phyloP scores from a whole-genome alignment of 2,329 filamentous ascomycete genomes.

The Teratosphaeria viscida region DNA sequence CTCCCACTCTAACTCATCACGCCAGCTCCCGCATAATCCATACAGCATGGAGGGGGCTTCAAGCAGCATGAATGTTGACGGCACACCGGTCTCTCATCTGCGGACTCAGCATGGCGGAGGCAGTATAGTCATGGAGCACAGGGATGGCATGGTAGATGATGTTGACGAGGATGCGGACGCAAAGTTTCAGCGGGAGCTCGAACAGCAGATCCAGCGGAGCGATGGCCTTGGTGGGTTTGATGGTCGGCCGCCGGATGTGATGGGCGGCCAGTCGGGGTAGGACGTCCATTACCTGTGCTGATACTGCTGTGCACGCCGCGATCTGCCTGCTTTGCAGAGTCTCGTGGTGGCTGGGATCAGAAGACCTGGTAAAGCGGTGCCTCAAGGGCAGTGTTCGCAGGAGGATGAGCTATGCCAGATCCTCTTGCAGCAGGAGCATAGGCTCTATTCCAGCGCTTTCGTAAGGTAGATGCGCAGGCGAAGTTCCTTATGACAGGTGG shows the following conservation, averaged over 20 bases:
- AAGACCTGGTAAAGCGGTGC: too few species aligned
- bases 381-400: too few species aligned
- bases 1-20: background rate
- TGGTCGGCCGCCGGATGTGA: background rate
- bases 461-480: too few species aligned
- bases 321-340: too few species aligned
- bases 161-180: conserved; percentile 2
- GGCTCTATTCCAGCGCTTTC: background rate
- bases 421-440: background rate
- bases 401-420: too few species aligned
- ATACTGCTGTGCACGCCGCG: background rate
- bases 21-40: background rate
- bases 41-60: background rate
- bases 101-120: background rate
- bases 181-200: background rate
- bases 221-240: background rate
- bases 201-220: background rate
- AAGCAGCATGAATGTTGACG: background rate
- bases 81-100: background rate
- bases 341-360: too few species aligned
- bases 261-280: background rate
- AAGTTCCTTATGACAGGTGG: too few species aligned
- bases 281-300: background rate
- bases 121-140: conserved; percentile 1
- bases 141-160: conserved; percentile 1